A percentile compares a stretch with the other conserved stretches of the same genome.
phyloP scores from a whole-genome alignment of 1,139 yeast genomes.

The Saccharomycopsis phalli region DNA sequence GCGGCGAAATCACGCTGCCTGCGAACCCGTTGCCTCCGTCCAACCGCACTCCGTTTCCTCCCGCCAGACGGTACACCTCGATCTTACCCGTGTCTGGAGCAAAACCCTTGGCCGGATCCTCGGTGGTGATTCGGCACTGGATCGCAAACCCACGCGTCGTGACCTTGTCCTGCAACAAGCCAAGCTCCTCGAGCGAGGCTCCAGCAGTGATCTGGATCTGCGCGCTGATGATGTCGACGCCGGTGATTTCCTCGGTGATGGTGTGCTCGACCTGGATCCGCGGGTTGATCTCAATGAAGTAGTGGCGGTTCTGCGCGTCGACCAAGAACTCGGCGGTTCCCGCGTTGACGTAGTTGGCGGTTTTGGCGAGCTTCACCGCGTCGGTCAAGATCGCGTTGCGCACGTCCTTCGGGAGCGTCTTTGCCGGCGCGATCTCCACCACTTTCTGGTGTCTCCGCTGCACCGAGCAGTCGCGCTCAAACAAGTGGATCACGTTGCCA shows the following conservation, averaged over 20 bases:
- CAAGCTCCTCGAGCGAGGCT: constrained; percentile 85
- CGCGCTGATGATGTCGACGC: constrained; percentile 96
- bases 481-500: constrained; percentile 92
- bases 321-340: constrained; percentile 98
- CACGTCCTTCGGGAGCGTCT: constrained; percentile 69
- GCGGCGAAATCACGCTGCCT: constrained; percentile 96
- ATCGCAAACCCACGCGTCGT: constrained; percentile 96
- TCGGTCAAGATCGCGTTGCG: constrained; percentile 89
- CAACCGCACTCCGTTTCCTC: constrained; percentile 98
- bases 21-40: constrained; percentile 99
- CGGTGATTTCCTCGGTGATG: constrained; percentile 97
- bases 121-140: constrained; percentile 98
- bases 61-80: constrained; percentile 96
- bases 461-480: constrained; percentile 97
- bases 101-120: constrained; percentile 93
- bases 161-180: constrained; percentile 87
- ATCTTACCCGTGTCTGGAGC: constrained; percentile 99
- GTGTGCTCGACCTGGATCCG: constrained; percentile 99
- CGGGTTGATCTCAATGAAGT: constrained; percentile 97
- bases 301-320: constrained; percentile 89
- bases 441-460: constrained; percentile 99
- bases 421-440: constrained; percentile 99
- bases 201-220: constrained; percentile 99
- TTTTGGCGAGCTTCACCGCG: constrained; percentile 84
- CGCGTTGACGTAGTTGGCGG: constrained; percentile 90